Evolutionary conservation across 1,284 basidiomycete species (phyloP), one percentile per base, ranked within the genome.

Genomic region (Leccinum fallax): DNA sequence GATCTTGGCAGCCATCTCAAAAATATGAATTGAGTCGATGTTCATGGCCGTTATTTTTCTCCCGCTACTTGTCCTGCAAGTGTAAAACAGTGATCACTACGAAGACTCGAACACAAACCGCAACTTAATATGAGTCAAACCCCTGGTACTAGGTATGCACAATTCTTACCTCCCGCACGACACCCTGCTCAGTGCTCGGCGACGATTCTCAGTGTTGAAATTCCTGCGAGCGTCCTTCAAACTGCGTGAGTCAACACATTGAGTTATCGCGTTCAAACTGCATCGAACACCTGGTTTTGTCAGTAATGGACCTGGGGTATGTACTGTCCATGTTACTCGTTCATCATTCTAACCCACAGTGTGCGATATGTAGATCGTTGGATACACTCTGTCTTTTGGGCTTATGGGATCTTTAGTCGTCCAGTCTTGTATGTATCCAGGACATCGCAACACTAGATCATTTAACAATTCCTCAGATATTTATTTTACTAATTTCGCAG

Each of bases 401-500:
- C 51, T 53, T 19, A 30, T 53, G 26, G 51, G 51, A 32, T 28
- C 51, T 30, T 15, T 53, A 0, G 28, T 13, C 4, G 28, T 53
- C 9, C 51, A 53, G 28, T 15, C 51, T 11, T 53, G 51, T 53
- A 10, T 13, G 51, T 53, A n/a, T 53, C 28, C 11, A 34, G 0
- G 11, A 9, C 15, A 28, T 11, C 4, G 9, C 3, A 26, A 26
- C 5, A 6, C 11, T 34, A 19, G 3, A 40, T n/a, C 46, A 28
- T 63, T 15, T 2, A 24, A 5, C 30, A 21, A 48, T 19, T 54
- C 43, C 2, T 34, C 49, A 60, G 61, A 55, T 52, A 52, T 61
- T 19, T 61, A 61, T 34, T 61, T 51, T 38, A 54, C 60, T 24
- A 19, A 19, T 43, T 62, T 60, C 24, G 2, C 36, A 28, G 57